Base-by-base conservation (phyloP, 2,329 filamentous ascomycete genomes). In the Venturia aucupariae region DNA sequence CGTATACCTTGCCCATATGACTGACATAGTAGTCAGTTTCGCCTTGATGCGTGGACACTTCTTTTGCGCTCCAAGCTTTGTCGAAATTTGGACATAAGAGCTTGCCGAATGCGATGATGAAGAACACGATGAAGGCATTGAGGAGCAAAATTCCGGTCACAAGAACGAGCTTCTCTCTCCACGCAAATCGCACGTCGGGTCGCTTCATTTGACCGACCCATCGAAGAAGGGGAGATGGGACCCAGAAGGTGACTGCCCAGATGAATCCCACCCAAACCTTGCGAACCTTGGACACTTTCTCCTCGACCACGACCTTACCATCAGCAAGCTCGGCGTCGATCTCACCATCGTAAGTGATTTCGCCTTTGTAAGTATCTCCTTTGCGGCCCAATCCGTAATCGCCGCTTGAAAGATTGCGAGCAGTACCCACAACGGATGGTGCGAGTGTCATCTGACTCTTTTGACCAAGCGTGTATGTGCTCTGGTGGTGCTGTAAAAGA, bases 171-270 rank as follows among this genome's bases (percentile, higher is more conserved):
- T 99, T 99, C 72, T 99, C 94, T 75, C 94, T 85, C 94, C 94
- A 99, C 0, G 94, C 94, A 85, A 97, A 90, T 32, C 94, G 90
- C 10, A 99, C 91, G 77, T 99, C 94, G 1, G 92, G 94, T 64
- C 94, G 87, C 78, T 96, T 95, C 94, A 99, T 99, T 27, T 93
- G 90, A 39, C 94, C 94, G 65, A 97, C 72, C 66, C 82, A 88
- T n/a, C 84, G 84, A 19, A 99, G 85, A 2, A 90, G 68, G 60
- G 90, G 89, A 0, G 93, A 97, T 0, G 94, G 94, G 68, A 97
- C 94, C 89, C 90, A 97, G 74, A 91, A 97, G 0, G 94, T 99
- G 60, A 95, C 69, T 0, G 84, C 83, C 92, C 92, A 97, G 3
- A 94, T 90, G 48, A 94, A 75, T 1, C 76, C 83, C 30, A 96